Base-by-base conservation (phyloP, 1,139 yeast genomes). In the Saccharomyces pastorianus region DNA sequence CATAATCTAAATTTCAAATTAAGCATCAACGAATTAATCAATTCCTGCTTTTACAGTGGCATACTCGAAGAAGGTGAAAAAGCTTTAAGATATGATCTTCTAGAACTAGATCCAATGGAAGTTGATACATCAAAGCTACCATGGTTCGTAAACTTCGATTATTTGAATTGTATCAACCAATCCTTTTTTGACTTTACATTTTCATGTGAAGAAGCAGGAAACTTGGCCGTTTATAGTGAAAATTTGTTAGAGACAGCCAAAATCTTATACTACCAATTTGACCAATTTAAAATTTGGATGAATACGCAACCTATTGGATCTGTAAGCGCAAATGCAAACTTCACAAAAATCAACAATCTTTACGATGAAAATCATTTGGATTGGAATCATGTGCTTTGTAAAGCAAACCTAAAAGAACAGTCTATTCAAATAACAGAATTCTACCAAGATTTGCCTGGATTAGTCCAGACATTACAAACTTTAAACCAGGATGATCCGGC, bases 351-450 rank as follows among this genome's bases (percentile, higher is more conserved):
- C 50, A 53, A 55, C 55, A 32, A 53, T 28, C 58, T 58, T 55
- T 73, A 58, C 66, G 58, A 58, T 29, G 62, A 56, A 46, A 71
- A 54, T 58, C 71, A 64, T 69, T 73, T 50, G 68, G 71, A 25
- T 59, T 70, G 95, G 95, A 78, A 84, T 26, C 71, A 74, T 47
- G 75, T 78, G 1, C 67, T 87, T 42, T 75, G 83, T 23, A 67
- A 71, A 8, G 70, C 77, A 51, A 79, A 77, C 23, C 72, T 81
- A 53, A 70, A 75, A 27, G 71, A 71, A 7, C 82, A 82, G 44
- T 88, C 91, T 0, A 69, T 84, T 20, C 71, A 73, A n/a, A 75
- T 89, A 47, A 81, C 89, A 1, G 96, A 88, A 62, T 73, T 75
- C 34, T 86, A 83, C 65, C 69, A 73, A 26, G 96, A 89, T 65